Percentiles rank a stretch among this genome's conserved stretches.
phyloP scores from a whole-genome alignment of 208 protist genomes.

The Trypanosoma congolense region DNA sequence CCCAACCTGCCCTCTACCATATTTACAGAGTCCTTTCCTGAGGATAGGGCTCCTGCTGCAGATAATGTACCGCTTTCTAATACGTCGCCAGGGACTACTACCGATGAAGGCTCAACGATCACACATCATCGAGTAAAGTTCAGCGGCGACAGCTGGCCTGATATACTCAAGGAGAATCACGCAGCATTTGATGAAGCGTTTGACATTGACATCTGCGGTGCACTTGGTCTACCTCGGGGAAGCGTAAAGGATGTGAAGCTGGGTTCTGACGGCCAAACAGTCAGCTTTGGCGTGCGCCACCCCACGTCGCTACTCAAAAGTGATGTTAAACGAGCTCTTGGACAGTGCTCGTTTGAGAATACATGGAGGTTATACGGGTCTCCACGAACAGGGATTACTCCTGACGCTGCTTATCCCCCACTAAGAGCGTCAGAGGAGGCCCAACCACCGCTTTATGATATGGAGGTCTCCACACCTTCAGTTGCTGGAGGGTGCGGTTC shows the following conservation, averaged over 20 bases:
- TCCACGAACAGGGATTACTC: neutral
- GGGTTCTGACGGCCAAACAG: slow-evolving; percentile 2
- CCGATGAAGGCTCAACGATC: slow-evolving; percentile 7
- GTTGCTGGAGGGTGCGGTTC: no score
- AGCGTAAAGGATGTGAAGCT: slow-evolving; percentile 3
- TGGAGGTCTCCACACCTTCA: no score
- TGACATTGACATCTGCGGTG: neutral
- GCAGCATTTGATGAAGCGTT: neutral
- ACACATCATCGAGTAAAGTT: slow-evolving; percentile 23
- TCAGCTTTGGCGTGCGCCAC: slow-evolving; percentile 11
- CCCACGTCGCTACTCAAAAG: neutral
- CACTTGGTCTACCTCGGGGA: neutral
- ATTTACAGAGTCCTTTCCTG: no score
- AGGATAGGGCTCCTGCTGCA: no score
- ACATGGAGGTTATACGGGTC: neutral
- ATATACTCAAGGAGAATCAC: neutral
- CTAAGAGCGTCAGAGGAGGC: neutral
- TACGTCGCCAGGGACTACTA: neutral
- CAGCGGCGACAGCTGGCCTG: neutral
- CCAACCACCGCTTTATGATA: neutral
- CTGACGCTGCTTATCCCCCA: neutral
- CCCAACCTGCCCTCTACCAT: no score
- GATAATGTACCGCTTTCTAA: no score
- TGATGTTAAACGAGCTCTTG: neutral
- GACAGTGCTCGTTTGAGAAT: neutral